Percentiles rank a stretch among this genome's conserved stretches.
These are phyloP conservation scores for Allantophomopsis cytisporea DNA, from an alignment of 2,329 filamentous ascomycete species.

Conservation along the genomic window DNA sequence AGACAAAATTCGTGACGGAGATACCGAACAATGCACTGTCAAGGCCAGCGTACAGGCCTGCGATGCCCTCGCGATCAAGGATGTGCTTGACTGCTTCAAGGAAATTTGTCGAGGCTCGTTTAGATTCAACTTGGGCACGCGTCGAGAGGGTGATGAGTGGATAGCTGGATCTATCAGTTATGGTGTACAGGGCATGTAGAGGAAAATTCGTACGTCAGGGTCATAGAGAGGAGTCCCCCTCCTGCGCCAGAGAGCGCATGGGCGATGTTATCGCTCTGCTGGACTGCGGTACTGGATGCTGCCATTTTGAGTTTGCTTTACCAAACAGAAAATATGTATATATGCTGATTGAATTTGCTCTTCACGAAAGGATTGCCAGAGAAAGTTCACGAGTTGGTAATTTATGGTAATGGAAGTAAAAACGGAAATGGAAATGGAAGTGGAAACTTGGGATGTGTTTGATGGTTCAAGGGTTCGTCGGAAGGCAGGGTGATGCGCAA, in stretches of 20 bases:
- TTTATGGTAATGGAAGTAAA: too few species aligned
- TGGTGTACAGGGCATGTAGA: conserved; percentile 2
- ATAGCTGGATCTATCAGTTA: conserved; percentile 44
- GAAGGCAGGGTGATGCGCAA: neutral
- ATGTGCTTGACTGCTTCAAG: conserved; percentile 74
- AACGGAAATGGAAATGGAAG: too few species aligned
- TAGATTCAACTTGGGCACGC: conserved; percentile 93
- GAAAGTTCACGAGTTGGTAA: too few species aligned
- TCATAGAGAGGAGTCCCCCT: conserved; percentile 89
- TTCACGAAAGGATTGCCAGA: too few species aligned
- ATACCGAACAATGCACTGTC: conserved; percentile 95
- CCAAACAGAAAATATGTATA: neutral
- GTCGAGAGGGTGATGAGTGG: conserved; percentile 96
- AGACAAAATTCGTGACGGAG: conserved; percentile 97
- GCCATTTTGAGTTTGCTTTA: conserved; percentile 5
- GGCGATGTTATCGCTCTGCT: conserved; percentile 89
- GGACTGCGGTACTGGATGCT: conserved; percentile 16
- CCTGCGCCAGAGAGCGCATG: conserved; percentile 89
- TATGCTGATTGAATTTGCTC: neutral
- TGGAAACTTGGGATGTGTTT: too few species aligned
- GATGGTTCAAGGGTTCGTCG: neutral
- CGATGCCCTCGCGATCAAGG: conserved; percentile 78
- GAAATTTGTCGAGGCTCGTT: conserved; percentile 76
- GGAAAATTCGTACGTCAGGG: conserved; percentile 56
- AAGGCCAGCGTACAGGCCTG: conserved; percentile 82